Evolutionary conservation across 2,329 filamentous ascomycete species (phyloP).

Genomic region (Penicillium nordicum): DNA sequence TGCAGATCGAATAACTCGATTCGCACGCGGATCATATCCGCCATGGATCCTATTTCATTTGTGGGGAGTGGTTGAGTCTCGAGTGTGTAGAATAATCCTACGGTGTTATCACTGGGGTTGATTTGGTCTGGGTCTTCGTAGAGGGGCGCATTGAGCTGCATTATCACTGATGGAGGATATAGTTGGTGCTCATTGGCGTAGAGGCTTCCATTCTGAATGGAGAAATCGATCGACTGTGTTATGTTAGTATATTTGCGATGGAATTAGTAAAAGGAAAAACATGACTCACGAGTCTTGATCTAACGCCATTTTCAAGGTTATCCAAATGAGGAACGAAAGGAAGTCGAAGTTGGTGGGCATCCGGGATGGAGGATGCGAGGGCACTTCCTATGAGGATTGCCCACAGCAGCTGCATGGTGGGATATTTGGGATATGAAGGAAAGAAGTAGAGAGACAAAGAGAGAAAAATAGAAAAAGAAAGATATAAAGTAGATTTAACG

Average conservation of each 20-base stretch:
- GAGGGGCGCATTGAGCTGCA: conserved; percentile 27
- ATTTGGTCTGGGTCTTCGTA: conserved; percentile 10
- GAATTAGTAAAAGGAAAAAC: too few relatives aligned
- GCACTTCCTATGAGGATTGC: conserved; percentile 12
- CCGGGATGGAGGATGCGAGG: conserved; percentile 13
- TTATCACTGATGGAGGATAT: conserved; percentile 28
- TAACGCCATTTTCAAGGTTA: background rate
- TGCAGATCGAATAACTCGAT: conserved; percentile 25
- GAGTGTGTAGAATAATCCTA: conserved; percentile 24
- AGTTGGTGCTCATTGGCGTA: conserved; percentile 29
- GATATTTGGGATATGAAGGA: background rate
- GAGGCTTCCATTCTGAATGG: conserved; percentile 27
- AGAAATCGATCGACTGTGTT: conserved; percentile 27
- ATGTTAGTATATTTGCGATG: conserved; percentile 1
- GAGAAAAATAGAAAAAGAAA: background rate
- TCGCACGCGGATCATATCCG: conserved; percentile 22
- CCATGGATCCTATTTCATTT: conserved; percentile 12
- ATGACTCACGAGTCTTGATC: conserved; percentile 17
- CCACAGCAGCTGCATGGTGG: conserved; percentile 18
- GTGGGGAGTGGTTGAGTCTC: conserved; percentile 23
- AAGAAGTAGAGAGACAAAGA: background rate
- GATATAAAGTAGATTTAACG: background rate
- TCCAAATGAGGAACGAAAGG: conserved; percentile 16
- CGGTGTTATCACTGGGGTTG: conserved; percentile 5
- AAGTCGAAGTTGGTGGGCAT: conserved; percentile 19